Evolutionary conservation across 371 early-diverging fungal species (phyloP), one percentile per base, ranked within the genome.

Genomic region (Lichtheimia corymbifera): DNA sequence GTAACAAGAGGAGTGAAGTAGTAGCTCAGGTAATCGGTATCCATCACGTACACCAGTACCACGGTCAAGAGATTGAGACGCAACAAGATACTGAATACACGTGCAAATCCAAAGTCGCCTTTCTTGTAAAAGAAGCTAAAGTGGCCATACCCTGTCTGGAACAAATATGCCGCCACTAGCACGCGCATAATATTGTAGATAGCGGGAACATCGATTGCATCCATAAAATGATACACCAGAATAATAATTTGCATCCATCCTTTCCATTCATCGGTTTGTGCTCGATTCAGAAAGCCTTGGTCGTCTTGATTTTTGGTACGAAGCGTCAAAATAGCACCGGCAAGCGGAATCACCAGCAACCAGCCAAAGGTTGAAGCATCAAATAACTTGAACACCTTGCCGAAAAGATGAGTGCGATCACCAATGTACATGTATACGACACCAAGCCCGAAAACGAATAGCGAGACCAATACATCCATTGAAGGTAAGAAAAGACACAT

Each of bases 241-340:
- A 93, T 89, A 44, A 84, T 77, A 25, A 91, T 67, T 73, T 91
- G 91, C 92, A 93, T 91, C 92, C 92, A 91, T 4, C 93, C 93
- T 62, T 91, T 91, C 93, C 92, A 93, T 70, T 93, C 93, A 55
- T 91, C 88, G 0, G 92, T 91, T 61, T 90, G 90, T 44, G 87
- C 80, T 13, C 91, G 80, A 67, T 85, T 88, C 61, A 93, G 65
- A 61, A 91, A 89, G 0, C 78, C 75, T 25, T 74, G 74, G 47
- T 84, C 85, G 25, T 73, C 65, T 20, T 64, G 68, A 18, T 51
- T 49, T 27, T 59, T 67, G n/a, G n/a, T 47, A 41, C 55, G 59
- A 53, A 88, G 57, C 1, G 88, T 79, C 20, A 68, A 53, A 7
- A 70, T 59, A 5, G 88, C 89, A 1, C 76, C 73, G 1, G 74